Evolutionary conservation across 148 eudicot genomes (phyloP).

Genomic region (Rhododendron vialii): DNA sequence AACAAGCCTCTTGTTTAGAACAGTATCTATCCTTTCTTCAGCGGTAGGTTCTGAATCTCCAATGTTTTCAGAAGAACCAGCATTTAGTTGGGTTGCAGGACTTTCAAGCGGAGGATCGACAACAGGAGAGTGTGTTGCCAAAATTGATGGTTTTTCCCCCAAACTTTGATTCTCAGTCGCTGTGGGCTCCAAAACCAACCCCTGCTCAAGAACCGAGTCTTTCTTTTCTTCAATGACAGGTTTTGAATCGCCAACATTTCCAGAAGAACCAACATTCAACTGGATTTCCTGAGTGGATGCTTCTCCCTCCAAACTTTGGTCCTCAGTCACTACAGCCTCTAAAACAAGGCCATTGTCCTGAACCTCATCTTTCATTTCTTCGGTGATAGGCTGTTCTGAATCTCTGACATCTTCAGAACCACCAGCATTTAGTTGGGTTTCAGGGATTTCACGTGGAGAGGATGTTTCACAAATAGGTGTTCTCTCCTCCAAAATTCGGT

Average conservation of each 20-base stretch:
- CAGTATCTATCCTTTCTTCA: background rate
- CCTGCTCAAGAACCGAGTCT: background rate
- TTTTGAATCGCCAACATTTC: background rate
- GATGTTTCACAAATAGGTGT: background rate
- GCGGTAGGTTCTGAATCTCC: background rate
- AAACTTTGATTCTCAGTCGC: background rate
- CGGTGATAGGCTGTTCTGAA: background rate
- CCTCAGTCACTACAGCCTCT: background rate
- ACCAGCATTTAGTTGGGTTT: background rate
- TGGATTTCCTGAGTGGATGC: background rate
- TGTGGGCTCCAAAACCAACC: background rate
- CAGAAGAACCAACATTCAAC: background rate
- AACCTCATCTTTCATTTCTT: background rate
- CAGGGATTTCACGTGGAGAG: background rate
- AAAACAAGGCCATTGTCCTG: background rate
- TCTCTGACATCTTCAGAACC: background rate
- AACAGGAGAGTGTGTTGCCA: background rate
- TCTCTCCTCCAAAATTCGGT: background rate
- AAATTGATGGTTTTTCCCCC: background rate
- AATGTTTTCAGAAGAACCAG: background rate
- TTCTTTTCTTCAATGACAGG: background rate
- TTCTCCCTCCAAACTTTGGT: background rate
- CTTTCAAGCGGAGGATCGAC: background rate
- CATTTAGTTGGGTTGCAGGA: background rate
- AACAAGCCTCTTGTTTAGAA: background rate